Evolutionary conservation across 768 basidiomycete species (phyloP), one percentile per base, ranked within the genome.

Genomic region (Mycena rebaudengoi): DNA sequence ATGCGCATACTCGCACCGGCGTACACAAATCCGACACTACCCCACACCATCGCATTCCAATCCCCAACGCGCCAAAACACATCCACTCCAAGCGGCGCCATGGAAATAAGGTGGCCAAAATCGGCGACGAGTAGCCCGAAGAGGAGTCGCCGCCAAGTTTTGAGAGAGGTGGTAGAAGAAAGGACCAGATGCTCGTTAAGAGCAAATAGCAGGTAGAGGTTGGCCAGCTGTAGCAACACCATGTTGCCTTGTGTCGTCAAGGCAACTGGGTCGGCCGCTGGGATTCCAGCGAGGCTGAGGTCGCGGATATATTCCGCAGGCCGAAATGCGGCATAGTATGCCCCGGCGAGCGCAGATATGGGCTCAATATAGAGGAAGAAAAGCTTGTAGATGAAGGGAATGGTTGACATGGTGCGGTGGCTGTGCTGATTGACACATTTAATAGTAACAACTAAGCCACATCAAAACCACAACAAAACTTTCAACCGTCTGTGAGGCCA

Each of bases 31-130:
- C 83, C 84, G n/a, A 85, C 79, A 45, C 83, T 85, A 0, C 85
- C 83, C 83, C 82, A 85, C 23, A 76, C 74, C 84, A 85, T 84
- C 52, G 82, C 82, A 65, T 83, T 84, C 84, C 83, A 85, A 37
- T 75, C 76, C 78, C 76, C 76, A n/a, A 82, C 72, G 20, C 73
- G 71, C 79, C 81, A 79, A 64, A 79, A 85, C 21, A 82, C 78
- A 12, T 76, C 77, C 6, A 50, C 45, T 20, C 82, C 84, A 10
- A 81, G 72, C 13, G 83, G 81, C 10, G 75, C 72, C 80, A 85
- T 82, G 35, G 79, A 81, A 30, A 74, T 61, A 11, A 85, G 73
- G 69, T 85, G 84, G 2, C 84, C 84, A 35, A 85, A 78, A 69
- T 85, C 84, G 10, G 84, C 83, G 12, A 85, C 48, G 49, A 86